Conservation (phyloP, 2,329 filamentous ascomycete genomes). For the Pseudopithomyces chartarum region DNA sequence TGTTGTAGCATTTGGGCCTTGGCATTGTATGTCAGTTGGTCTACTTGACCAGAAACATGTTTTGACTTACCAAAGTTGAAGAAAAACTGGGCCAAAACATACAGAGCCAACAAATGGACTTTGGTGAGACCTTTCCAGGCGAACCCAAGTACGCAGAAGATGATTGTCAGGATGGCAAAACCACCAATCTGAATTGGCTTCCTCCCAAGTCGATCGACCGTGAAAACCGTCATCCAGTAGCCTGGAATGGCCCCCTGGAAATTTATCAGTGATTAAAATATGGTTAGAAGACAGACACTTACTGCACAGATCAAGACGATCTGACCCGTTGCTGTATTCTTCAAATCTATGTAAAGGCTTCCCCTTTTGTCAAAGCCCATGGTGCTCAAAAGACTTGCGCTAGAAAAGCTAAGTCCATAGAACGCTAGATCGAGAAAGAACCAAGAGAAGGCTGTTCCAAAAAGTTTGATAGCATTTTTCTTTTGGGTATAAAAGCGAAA, state of each 20-base stretch:
- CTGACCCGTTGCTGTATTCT: constrained; percentile 78
- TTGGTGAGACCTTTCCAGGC: constrained; percentile 51
- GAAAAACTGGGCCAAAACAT: constrained; percentile 57
- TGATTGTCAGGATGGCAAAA: constrained; percentile 53
- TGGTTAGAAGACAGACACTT: background rate
- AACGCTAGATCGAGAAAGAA: constrained; percentile 65
- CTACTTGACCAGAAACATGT: constrained; percentile 63
- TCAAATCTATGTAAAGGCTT: constrained; percentile 71
- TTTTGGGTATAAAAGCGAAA: constrained; percentile 68
- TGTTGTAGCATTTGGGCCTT: constrained; percentile 54
- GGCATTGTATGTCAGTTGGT: background rate
- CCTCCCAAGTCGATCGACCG: constrained; percentile 74
- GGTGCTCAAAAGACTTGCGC: constrained; percentile 70
- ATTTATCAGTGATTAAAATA: background rate
- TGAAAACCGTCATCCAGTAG: constrained; percentile 80
- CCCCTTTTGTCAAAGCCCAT: constrained; percentile 72
- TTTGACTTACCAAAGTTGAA: constrained; percentile 54
- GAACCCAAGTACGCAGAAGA: constrained; percentile 57
- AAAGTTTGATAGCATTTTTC: constrained; percentile 71
- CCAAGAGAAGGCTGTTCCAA: constrained; percentile 82
- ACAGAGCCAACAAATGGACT: constrained; percentile 51
- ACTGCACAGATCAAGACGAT: constrained; percentile 74
- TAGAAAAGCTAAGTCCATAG: constrained; percentile 71
- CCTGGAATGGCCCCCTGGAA: constrained; percentile 71
- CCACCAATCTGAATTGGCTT: constrained; percentile 74